Percentiles rank a stretch among this genome's conserved stretches.
phyloP scores from a whole-genome alignment of 2,329 filamentous ascomycete species.

The Sphaerostilbella broomeana region DNA sequence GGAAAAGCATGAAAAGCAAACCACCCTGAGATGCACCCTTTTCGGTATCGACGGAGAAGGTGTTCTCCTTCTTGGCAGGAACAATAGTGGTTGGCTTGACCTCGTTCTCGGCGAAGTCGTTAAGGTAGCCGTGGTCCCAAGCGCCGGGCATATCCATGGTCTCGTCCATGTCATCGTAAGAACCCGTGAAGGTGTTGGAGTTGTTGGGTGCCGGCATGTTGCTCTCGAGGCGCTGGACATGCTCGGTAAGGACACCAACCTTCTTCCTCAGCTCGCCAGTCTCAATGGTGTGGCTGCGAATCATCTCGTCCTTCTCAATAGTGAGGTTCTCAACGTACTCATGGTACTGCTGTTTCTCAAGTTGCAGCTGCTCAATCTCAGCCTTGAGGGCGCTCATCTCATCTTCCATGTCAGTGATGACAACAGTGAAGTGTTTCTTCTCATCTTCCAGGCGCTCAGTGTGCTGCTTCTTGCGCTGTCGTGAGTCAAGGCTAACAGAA shows the following conservation, averaged over 20 bases:
- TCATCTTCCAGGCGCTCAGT: slow-evolving; percentile 94
- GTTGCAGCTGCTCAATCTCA: slow-evolving; percentile 63
- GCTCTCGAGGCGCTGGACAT: slow-evolving; percentile 64
- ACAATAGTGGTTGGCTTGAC: slow-evolving; percentile 54
- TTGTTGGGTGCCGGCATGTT: slow-evolving; percentile 33
- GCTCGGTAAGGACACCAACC: slow-evolving; percentile 71
- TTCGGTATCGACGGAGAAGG: slow-evolving; percentile 39
- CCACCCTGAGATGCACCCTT: slow-evolving; percentile 70
- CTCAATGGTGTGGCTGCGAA: slow-evolving; percentile 82
- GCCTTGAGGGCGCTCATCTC: slow-evolving; percentile 62
- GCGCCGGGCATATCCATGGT: slow-evolving; percentile 66
- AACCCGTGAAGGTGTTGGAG: slow-evolving; percentile 58
- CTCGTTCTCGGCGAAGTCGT: slow-evolving; percentile 61
- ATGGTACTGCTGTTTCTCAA: slow-evolving; percentile 67
- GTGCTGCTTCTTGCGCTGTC: slow-evolving; percentile 96
- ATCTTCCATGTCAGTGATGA: slow-evolving; percentile 74
- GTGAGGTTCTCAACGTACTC: slow-evolving; percentile 70
- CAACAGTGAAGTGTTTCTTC: slow-evolving; percentile 80
- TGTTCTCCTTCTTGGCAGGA: slow-evolving; percentile 43
- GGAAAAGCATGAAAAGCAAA: slow-evolving; percentile 88
- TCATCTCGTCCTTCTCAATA: slow-evolving; percentile 86
- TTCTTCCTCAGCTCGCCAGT: slow-evolving; percentile 89
- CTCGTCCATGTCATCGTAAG: slow-evolving; percentile 76
- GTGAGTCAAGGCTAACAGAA: slow-evolving; percentile 73
- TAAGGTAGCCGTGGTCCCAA: slow-evolving; percentile 75